Percentiles rank a stretch among this genome's conserved stretches.
Conservation (phyloP, 2,329 filamentous ascomycete genomes). For the Macrophomina tecta region DNA sequence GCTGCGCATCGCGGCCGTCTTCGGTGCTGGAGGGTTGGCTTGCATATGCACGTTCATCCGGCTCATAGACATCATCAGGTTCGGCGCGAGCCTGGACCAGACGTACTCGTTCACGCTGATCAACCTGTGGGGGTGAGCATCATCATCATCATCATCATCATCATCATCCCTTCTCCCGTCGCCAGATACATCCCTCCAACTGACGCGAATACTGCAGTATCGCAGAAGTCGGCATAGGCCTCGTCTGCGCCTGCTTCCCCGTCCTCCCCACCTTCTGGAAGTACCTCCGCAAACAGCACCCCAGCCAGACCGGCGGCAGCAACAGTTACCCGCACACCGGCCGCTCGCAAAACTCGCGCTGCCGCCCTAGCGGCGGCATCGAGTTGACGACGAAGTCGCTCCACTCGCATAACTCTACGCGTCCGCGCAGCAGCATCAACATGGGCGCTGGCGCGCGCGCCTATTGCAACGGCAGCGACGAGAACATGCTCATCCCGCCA, state of each 20-base stretch:
- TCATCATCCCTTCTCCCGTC: background rate
- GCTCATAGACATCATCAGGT: conserved; percentile 42
- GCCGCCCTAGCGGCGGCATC: background rate
- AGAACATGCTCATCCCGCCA: conserved; percentile 18
- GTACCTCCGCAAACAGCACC: conserved; percentile 15
- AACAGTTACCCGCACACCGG: background rate
- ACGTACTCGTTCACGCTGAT: conserved; percentile 46
- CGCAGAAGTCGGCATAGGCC: conserved; percentile 31
- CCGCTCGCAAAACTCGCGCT: background rate
- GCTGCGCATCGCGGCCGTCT: conserved; percentile 45
- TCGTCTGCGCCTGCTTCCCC: conserved; percentile 31
- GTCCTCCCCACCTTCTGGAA: conserved; percentile 20
- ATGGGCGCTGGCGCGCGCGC: background rate
- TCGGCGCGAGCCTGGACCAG: conserved; percentile 40
- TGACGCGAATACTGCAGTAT: conserved; percentile 21
- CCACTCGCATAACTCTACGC: background rate
- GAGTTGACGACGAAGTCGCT: conserved; percentile 16
- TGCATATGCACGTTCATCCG: conserved; percentile 48
- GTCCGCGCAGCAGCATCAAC: background rate
- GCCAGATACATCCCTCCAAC: background rate
- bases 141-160: no score
- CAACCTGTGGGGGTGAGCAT: conserved; percentile 47
- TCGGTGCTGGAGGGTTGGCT: conserved; percentile 47
- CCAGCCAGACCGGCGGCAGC: background rate
- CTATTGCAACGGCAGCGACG: background rate